Evolutionary conservation across 116 monocot genomes (phyloP).

Genomic region (Trichopus zeylanicus): DNA sequence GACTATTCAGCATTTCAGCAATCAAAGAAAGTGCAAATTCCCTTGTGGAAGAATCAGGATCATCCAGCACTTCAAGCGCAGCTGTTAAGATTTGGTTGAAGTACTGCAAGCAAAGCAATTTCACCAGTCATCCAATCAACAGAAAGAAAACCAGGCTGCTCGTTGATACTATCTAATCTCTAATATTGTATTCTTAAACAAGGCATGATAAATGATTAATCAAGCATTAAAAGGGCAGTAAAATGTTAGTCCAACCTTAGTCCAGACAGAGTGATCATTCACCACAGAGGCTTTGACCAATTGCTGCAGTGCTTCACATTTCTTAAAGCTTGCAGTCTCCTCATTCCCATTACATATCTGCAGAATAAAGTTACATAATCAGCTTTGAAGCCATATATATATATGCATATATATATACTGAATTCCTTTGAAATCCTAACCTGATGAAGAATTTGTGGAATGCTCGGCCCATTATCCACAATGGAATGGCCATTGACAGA

Average conservation of each 20-base stretch:
- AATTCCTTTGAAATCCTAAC: conserved; percentile 22
- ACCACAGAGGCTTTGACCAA: conserved; percentile 59
- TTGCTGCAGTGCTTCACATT: conserved; percentile 61
- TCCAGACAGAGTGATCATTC: conserved; percentile 82
- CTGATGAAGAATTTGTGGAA: conserved; percentile 89
- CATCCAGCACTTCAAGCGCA: conserved; percentile 84
- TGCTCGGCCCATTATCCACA: conserved; percentile 50
- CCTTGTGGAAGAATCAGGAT: conserved; percentile 60
- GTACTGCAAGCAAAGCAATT: conserved; percentile 40
- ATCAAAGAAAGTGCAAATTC: conserved; percentile 83
- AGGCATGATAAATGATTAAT: background rate
- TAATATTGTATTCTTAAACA: no score
- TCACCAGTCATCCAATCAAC: no score
- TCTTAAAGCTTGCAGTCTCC: conserved; percentile 40
- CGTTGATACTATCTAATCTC: no score
- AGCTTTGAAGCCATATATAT: background rate
- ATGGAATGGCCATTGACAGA: conserved; percentile 25
- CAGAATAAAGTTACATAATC: background rate
- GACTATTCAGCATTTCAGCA: conserved; percentile 79
- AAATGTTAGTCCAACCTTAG: conserved; percentile 45
- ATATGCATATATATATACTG: background rate
- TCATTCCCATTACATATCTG: conserved; percentile 67
- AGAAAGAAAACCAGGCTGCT: no score
- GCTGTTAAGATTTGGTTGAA: conserved; percentile 96
- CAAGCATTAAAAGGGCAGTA: no score